Evolutionary conservation across 2,329 filamentous ascomycete species (phyloP).

Genomic region (Claviceps purpurea): DNA sequence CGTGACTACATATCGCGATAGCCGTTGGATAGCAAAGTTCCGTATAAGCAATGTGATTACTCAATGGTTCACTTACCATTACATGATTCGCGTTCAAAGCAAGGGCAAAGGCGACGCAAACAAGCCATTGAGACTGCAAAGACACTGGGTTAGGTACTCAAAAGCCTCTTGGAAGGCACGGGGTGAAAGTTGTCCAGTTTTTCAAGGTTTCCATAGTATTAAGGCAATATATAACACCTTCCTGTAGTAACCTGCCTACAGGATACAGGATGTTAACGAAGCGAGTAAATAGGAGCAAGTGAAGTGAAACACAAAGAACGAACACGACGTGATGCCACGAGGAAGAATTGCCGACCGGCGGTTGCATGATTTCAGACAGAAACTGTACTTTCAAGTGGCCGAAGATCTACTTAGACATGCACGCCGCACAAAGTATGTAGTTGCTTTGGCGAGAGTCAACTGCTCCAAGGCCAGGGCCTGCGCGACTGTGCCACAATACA

Average conservation of each 20-base stretch:
- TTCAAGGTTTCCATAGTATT: conserved; percentile 23
- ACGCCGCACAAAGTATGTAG: not conserved
- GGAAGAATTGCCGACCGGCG: conserved; percentile 9
- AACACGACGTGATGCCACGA: conserved; percentile 3
- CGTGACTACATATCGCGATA: not conserved
- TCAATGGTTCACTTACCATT: conserved; percentile 22
- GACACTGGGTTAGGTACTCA: conserved; percentile 27
- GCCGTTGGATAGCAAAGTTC: not conserved
- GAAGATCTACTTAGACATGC: not conserved
- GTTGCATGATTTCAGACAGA: conserved; percentile 1
- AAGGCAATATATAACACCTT: conserved; percentile 3
- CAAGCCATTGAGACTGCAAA: conserved; percentile 31
- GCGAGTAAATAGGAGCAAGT: not conserved
- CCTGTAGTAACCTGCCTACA: conserved; percentile 6
- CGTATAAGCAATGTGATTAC: not conserved
- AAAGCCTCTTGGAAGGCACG: conserved; percentile 28
- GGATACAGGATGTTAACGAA: not conserved
- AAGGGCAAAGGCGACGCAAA: conserved; percentile 27
- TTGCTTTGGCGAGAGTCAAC: conserved; percentile 6
- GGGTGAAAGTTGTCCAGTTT: conserved; percentile 14
- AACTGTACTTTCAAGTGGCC: not conserved
- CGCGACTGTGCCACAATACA: conserved; percentile 8
- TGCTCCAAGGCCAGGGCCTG: conserved; percentile 5
- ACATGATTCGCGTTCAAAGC: conserved; percentile 24
- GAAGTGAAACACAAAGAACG: conserved; percentile 8